Evolutionary conservation across 345 rosid genomes (phyloP), one percentile per base, ranked within the genome.

Genomic region (Citrus maxima): DNA sequence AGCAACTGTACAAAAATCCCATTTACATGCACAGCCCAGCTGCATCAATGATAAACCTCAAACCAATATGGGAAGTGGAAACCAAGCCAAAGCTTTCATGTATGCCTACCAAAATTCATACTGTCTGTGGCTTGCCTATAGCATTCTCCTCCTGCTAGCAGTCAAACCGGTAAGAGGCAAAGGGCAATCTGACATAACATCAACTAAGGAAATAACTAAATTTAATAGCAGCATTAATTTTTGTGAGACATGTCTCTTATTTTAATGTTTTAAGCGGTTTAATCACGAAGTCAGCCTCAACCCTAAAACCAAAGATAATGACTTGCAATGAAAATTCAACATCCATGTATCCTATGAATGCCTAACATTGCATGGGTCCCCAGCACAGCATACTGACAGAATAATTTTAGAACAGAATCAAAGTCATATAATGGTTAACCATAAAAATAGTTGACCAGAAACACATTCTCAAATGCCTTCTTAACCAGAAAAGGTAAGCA

Each of bases 91-190:
- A 54, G 16, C 35, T 78, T 60, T 61, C 67, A 40, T 56, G 10
- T 32, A 59, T 78, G 21, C 46, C 24, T 54, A 76, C 70, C 25
- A 32, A 19, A 69, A 56, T 74, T 81, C 81, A 81, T 79, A 83
- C 86, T 55, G 56, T 77, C 70, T 65, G 81, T 61, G 66, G 72
- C 70, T 80, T 75, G 78, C 61, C 49, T 63, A 77, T 34, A 60
- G 71, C 79, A 67, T 80, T 82, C 82, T 87, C 88, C 68, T 79
- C 87, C 91, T 87, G 91, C 85, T 84, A 77, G 24, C 28, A 30
- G 30, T 66, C 76, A 77, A 65, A 62, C 28, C 4, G 19, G 56
- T 75, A 5, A 77, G 72, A 70, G 28, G 34, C 65, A 67, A 61
- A 12, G 74, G 27, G 37, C 35, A 70, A 74, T 65, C 55, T 32